These are phyloP conservation scores for Daldinia eschscholtzii DNA, from an alignment of 2,329 filamentous ascomycete species.

Conservation along the genomic window DNA sequence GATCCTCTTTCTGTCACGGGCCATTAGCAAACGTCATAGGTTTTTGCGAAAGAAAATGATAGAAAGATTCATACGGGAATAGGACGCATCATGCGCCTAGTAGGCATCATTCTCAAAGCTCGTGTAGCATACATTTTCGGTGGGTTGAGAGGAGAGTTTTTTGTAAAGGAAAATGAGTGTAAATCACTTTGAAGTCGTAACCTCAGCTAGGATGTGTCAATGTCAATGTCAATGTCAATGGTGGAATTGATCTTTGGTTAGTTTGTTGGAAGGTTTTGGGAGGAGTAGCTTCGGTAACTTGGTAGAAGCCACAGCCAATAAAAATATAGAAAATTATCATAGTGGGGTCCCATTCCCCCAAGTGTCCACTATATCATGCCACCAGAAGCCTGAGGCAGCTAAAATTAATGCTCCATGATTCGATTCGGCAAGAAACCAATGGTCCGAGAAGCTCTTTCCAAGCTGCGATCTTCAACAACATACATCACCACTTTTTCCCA, in stretches of 20 bases:
- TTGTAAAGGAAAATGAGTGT: conserved; percentile 10
- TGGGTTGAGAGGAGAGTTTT: conserved; percentile 45
- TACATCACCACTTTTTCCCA: conserved; percentile 25
- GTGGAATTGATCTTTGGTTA: conserved; percentile 33
- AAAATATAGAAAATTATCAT: conserved; percentile 41
- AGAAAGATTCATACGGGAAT: conserved; percentile 73
- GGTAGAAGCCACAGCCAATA: conserved; percentile 34
- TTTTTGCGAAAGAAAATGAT: conserved; percentile 24
- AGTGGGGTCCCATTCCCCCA: conserved; percentile 37
- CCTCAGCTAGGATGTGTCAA: conserved; percentile 4
- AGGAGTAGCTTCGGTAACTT: conserved; percentile 40
- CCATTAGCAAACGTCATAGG: conserved; percentile 56
- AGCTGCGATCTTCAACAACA: conserved; percentile 13
- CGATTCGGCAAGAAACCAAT: conserved; percentile 39
- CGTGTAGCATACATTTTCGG: conserved; percentile 74
- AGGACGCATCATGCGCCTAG: conserved; percentile 75
- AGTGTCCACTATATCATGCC: conserved; percentile 35
- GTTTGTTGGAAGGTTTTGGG: conserved; percentile 33
- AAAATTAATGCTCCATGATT: conserved; percentile 39
- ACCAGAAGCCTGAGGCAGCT: conserved; percentile 38
- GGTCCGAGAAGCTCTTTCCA: conserved; percentile 22
- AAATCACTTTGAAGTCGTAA: conserved; percentile 15
- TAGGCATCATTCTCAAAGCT: conserved; percentile 75
- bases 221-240: conserved; percentile 11
- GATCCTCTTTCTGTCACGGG: conserved; percentile 71